Percentiles rank a stretch among this genome's conserved stretches.
phyloP scores from a whole-genome alignment of 768 basidiomycete genomes.

The Boletellus emodensis region DNA sequence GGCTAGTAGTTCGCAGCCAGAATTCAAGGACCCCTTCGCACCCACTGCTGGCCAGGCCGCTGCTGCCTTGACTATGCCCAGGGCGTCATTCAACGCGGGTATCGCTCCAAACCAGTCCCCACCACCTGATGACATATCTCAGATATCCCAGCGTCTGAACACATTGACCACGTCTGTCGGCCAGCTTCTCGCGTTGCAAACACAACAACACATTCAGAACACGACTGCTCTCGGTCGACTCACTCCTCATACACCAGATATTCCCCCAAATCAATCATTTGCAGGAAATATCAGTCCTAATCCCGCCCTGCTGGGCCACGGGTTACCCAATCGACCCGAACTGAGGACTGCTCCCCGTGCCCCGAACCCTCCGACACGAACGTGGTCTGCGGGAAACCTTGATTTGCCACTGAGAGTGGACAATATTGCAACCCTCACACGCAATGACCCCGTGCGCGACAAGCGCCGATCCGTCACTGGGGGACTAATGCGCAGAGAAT shows the following conservation, averaged over 20 bases:
- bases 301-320: slow-evolving; percentile 49
- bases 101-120: slow-evolving; percentile 70
- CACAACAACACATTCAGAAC: slow-evolving; percentile 61
- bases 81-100: slow-evolving; percentile 61
- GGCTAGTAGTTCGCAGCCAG: slow-evolving; percentile 46
- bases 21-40: slow-evolving; percentile 82
- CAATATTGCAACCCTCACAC: slow-evolving; percentile 34
- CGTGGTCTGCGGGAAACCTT: slow-evolving; percentile 80
- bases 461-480: slow-evolving; percentile 72
- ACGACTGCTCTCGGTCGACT: slow-evolving; percentile 33
- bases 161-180: slow-evolving; percentile 82
- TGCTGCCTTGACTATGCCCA: slow-evolving; percentile 41
- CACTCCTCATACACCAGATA: slow-evolving; percentile 36
- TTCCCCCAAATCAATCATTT: slow-evolving; percentile 42
- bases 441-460: slow-evolving; percentile 45
- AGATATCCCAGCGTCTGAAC: slow-evolving; percentile 75
- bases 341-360: slow-evolving; percentile 55
- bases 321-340: slow-evolving; percentile 63
- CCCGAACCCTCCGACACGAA: slow-evolving; percentile 70
- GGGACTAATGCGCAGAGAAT: slow-evolving; percentile 68
- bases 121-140: slow-evolving; percentile 65
- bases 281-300: slow-evolving; percentile 37
- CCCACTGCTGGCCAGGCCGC: slow-evolving; percentile 32
- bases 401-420: slow-evolving; percentile 65
- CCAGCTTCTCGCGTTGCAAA: slow-evolving; percentile 77